These are phyloP conservation scores for Tulasnella sp. DNA, from an alignment of 768 basidiomycete species.

Conservation along the genomic window DNA sequence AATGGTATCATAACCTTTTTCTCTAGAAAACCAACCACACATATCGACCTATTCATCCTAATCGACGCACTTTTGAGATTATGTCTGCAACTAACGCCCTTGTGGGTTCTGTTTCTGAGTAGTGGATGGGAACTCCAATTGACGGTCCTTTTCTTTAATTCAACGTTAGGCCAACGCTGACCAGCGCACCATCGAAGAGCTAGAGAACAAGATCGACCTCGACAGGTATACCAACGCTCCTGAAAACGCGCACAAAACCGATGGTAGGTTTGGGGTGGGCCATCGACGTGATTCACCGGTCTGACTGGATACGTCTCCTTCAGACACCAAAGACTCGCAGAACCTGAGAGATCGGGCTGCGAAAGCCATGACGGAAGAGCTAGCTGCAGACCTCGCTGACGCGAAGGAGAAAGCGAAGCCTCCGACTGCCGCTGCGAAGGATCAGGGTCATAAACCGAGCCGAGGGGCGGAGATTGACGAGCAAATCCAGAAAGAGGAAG, in stretches of 20 bases:
- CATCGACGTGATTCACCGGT: background rate
- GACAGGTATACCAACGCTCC: background rate
- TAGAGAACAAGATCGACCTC: background rate
- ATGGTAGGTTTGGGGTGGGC: background rate
- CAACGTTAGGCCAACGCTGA: background rate
- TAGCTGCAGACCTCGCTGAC: conserved; percentile 33
- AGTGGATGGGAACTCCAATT: background rate
- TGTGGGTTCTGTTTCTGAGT: background rate
- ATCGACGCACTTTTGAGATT: background rate
- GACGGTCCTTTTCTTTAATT: background rate
- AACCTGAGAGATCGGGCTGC: conserved; percentile 7
- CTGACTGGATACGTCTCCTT: background rate
- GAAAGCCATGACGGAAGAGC: conserved; percentile 35
- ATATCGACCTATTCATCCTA: background rate
- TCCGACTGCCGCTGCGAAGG: conserved; percentile 44
- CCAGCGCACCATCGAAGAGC: background rate
- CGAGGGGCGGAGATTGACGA: conserved; percentile 57
- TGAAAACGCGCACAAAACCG: background rate
- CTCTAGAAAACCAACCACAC: background rate
- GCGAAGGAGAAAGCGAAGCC: conserved; percentile 44
- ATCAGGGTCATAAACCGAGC: conserved; percentile 56
- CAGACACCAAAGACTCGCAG: conserved; percentile 42
- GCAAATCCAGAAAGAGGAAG: conserved; percentile 51
- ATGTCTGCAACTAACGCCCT: background rate
- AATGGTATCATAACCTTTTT: background rate